These are phyloP conservation scores for Colletotrichum truncatum DNA, from an alignment of 2,329 filamentous ascomycete genomes.

Conservation along the genomic window DNA sequence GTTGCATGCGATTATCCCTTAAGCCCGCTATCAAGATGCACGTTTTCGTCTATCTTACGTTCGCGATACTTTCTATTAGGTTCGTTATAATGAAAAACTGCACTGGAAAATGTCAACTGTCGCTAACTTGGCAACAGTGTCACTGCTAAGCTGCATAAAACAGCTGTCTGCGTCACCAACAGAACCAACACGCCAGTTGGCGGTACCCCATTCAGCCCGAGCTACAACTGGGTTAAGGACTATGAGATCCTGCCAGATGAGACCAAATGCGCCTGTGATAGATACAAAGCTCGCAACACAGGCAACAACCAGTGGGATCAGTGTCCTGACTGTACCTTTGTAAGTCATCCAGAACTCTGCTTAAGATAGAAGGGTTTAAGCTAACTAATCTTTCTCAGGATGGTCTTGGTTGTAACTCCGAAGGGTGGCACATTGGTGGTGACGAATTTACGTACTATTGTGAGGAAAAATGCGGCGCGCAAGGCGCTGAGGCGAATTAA, in stretches of 20 bases:
- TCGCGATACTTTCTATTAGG: neutral
- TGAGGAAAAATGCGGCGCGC: slow-evolving; percentile 25
- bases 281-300: slow-evolving; percentile 29
- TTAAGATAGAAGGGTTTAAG: too few species aligned
- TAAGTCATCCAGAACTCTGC: too few species aligned
- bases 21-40: neutral
- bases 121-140: neutral
- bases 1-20: too few species aligned
- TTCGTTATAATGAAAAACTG: rapidly evolving
- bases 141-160: neutral
- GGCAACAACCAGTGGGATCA: slow-evolving; percentile 31
- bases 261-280: slow-evolving; percentile 28
- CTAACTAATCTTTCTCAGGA: neutral
- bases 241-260: slow-evolving; percentile 17
- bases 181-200: neutral
- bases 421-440: slow-evolving; percentile 26
- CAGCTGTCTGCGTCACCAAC: neutral
- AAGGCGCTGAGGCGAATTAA: slow-evolving; percentile 20
- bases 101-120: neutral
- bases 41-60: neutral
- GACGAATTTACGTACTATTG: slow-evolving; percentile 30
- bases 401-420: slow-evolving; percentile 19
- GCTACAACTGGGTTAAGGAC: slow-evolving; percentile 20
- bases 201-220: slow-evolving; percentile 7
- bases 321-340: slow-evolving; percentile 29